Evolutionary conservation across 176 grass and related monocot genomes (phyloP).

Genomic region (Elaeis guineensis): DNA sequence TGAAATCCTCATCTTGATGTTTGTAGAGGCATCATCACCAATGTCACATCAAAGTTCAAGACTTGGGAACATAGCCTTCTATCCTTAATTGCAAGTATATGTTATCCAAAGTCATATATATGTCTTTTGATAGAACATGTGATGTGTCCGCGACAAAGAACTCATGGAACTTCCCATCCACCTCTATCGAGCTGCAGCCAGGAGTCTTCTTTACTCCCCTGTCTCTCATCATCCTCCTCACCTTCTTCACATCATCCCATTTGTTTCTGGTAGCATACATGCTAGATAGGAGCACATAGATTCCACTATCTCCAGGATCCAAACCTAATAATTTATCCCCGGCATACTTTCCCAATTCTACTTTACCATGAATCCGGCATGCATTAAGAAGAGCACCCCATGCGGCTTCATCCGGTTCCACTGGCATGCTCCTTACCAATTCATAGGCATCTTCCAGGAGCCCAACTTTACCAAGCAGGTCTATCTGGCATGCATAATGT

Average conservation of each 20-base stretch:
- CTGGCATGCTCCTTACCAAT: conserved; percentile 41
- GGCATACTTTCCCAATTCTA: conserved; percentile 41
- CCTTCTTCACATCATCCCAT: conserved; percentile 48
- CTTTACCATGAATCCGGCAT: conserved; percentile 51
- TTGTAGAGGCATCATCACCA: neutral
- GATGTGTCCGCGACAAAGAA: conserved; percentile 39
- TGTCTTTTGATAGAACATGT: conserved; percentile 41
- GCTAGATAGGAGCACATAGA: conserved; percentile 56
- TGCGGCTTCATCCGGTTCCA: conserved; percentile 36
- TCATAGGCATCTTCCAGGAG: conserved; percentile 48
- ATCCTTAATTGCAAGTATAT: conserved; percentile 42
- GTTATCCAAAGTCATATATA: conserved; percentile 37
- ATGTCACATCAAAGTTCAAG: neutral
- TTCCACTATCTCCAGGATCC: conserved; percentile 53
- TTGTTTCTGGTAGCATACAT: conserved; percentile 58
- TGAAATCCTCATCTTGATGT: neutral
- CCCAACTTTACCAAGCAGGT: conserved; percentile 58
- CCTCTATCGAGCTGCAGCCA: conserved; percentile 46
- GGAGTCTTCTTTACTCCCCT: conserved; percentile 55
- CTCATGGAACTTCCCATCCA: conserved; percentile 39
- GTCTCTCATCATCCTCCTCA: conserved; percentile 53
- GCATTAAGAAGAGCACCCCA: conserved; percentile 60
- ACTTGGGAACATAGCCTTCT: conserved; percentile 33
- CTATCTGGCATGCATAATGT: conserved; percentile 62
- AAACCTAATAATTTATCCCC: conserved; percentile 38